Percentiles rank a stretch among this genome's conserved stretches.
These are phyloP conservation scores for Mallotus japonicus DNA, from an alignment of 441 rosid species.

Conservation along the genomic window DNA sequence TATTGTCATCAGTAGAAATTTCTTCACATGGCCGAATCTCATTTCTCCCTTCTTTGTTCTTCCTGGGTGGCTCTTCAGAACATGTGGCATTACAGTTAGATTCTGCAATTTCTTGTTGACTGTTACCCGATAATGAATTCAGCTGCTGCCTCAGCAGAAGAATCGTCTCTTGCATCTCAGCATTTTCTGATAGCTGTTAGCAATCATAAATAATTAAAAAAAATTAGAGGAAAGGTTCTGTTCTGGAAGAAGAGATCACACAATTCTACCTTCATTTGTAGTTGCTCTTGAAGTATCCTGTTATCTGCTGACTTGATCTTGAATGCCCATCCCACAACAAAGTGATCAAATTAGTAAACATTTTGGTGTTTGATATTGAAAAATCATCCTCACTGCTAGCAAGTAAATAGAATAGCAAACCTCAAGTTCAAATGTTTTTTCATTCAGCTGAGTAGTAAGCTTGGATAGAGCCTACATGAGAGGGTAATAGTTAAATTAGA, in stretches of 20 bases:
- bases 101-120: conserved; percentile 38
- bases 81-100: conserved; percentile 27
- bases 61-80: conserved; percentile 28
- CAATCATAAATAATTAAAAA: conserved; percentile 18
- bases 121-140: conserved; percentile 39
- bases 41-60: conserved; percentile 34
- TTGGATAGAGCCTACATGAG: conserved; percentile 64
- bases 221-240: background rate
- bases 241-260: background rate
- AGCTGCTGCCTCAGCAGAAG: conserved; percentile 72
- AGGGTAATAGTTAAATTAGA: conserved; percentile 27
- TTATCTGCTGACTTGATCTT: conserved; percentile 90
- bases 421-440: conserved; percentile 88
- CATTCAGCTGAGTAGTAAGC: conserved; percentile 73
- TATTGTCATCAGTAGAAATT: conserved; percentile 57
- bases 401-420: conserved; percentile 41
- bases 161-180: conserved; percentile 81
- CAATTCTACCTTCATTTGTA: conserved; percentile 65
- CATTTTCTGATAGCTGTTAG: conserved; percentile 66
- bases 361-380: conserved; percentile 11
- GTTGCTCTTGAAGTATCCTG: conserved; percentile 91
- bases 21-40: conserved; percentile 45
- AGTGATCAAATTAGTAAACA: conserved; percentile 26
- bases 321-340: conserved; percentile 27
- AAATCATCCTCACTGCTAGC: conserved; percentile 7